A percentile compares a stretch with the other conserved stretches of the same genome.
Conservation (phyloP, 2,329 filamentous ascomycete genomes). For the Xylaria digitata region DNA sequence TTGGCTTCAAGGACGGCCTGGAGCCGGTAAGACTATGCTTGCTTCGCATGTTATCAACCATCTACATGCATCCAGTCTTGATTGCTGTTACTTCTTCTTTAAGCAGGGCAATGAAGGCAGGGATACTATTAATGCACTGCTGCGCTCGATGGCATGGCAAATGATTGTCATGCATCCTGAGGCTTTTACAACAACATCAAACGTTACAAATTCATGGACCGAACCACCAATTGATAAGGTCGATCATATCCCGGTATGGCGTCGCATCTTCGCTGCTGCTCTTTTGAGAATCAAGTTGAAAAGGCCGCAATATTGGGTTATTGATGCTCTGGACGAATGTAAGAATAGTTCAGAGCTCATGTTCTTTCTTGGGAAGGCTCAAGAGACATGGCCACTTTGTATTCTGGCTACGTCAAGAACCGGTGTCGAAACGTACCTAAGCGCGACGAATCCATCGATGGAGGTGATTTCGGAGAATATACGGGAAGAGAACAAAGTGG, state of each 20-base stretch:
- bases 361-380: conserved; percentile 40
- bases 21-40: conserved; percentile 33
- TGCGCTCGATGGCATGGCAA: conserved; percentile 49
- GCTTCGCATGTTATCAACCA: conserved; percentile 29
- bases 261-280: conserved; percentile 38
- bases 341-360: conserved; percentile 41
- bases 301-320: conserved; percentile 48
- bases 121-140: conserved; percentile 37
- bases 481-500: conserved; percentile 39
- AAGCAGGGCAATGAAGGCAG: conserved; percentile 49
- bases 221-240: conserved; percentile 40
- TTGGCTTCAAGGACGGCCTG: conserved; percentile 35
- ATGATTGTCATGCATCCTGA: conserved; percentile 47
- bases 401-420: conserved; percentile 47
- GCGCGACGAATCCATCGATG: conserved; percentile 4
- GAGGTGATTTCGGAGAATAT: conserved; percentile 42
- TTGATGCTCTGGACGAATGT: conserved; percentile 52
- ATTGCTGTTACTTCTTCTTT: conserved; percentile 37
- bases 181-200: conserved; percentile 33
- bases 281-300: conserved; percentile 42
- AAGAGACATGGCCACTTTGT: conserved; percentile 45
- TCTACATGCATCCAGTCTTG: conserved; percentile 8
- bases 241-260: conserved; percentile 46
- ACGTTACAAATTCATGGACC: conserved; percentile 33
- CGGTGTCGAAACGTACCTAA: conserved; percentile 33